Conservation (phyloP, 495 filamentous ascomycete species). For the Hypoxylon fragiforme region DNA sequence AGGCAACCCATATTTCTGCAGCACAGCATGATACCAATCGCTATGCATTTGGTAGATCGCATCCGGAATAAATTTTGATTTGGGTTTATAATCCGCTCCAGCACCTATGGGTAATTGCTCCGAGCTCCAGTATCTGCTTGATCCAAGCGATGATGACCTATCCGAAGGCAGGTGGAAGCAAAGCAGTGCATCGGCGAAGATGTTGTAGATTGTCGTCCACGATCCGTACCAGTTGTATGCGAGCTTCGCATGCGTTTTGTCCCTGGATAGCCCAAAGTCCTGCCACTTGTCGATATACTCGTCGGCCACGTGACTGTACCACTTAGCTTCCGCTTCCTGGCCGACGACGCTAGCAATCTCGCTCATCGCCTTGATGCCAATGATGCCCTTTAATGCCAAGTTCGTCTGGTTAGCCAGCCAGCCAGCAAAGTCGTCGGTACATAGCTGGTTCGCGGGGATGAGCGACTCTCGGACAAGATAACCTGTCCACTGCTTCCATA, state of each 20-base stretch:
- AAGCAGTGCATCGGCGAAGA: conserved; percentile 80
- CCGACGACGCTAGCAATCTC: conserved; percentile 74
- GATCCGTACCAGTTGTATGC: conserved; percentile 94
- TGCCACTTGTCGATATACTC: conserved; percentile 85
- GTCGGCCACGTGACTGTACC: conserved; percentile 72
- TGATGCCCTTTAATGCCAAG: conserved; percentile 88
- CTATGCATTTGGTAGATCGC: conserved; percentile 81
- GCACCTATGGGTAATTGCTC: conserved; percentile 51
- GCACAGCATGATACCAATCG: conserved; percentile 84
- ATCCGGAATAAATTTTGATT: conserved; percentile 63
- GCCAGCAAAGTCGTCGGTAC: conserved; percentile 94
- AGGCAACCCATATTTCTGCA: conserved; percentile 79
- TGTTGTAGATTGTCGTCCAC: conserved; percentile 94
- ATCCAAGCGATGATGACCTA: conserved; percentile 4
- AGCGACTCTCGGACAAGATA: conserved; percentile 89
- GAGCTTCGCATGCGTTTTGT: conserved; percentile 82
- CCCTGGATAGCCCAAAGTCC: conserved; percentile 75
- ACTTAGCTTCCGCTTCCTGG: conserved; percentile 64
- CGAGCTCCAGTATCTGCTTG: conserved; percentile 11
- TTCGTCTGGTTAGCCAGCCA: conserved; percentile 93
- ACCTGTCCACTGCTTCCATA: conserved; percentile 93
- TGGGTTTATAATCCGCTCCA: conserved; percentile 9
- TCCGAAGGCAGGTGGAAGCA: conserved; percentile 68
- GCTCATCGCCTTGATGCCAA: conserved; percentile 93
- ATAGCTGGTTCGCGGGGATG: conserved; percentile 84